phyloP scores from a whole-genome alignment of 768 basidiomycete genomes.

The Kwoniella bestiolae region DNA sequence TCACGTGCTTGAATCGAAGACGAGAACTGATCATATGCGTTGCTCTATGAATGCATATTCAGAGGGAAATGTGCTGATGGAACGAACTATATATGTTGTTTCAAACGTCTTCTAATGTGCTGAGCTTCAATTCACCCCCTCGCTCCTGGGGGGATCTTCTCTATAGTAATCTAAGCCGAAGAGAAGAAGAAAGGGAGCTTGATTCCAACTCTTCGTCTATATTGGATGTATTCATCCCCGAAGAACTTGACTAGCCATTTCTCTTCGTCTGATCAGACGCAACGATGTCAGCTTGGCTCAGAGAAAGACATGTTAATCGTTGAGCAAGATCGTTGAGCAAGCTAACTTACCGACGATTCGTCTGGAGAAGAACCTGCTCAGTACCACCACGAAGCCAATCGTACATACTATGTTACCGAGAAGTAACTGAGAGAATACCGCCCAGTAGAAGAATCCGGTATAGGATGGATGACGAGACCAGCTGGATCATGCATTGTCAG shows the following conservation, averaged over 20 bases:
- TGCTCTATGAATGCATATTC: too few species aligned
- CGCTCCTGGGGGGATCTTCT: neutral
- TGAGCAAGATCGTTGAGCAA: neutral
- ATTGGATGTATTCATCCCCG: conserved; percentile 79
- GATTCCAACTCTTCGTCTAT: conserved; percentile 77
- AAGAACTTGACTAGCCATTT: conserved; percentile 79
- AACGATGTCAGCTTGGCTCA: neutral
- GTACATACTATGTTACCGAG: conserved; percentile 83
- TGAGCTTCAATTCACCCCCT: neutral
- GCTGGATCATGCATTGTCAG: conserved; percentile 57
- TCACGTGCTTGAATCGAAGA: too few species aligned
- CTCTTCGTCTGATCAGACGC: conserved; percentile 72
- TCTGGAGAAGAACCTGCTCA: conserved; percentile 85
- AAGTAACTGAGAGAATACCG: conserved; percentile 86
- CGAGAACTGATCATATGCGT: too few species aligned
- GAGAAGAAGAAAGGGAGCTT: conserved; percentile 66
- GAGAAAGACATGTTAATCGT: neutral
- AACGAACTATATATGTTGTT: too few species aligned
- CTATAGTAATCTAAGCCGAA: neutral
- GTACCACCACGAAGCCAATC: conserved; percentile 66
- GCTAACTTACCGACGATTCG: conserved; percentile 72
- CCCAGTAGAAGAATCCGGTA: conserved; percentile 98
- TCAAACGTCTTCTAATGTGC: neutral
- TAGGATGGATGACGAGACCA: conserved; percentile 95
- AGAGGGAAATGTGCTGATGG: too few species aligned